These are phyloP conservation scores for Apiospora aurea DNA, from an alignment of 2,329 filamentous ascomycete species.

Conservation along the genomic window DNA sequence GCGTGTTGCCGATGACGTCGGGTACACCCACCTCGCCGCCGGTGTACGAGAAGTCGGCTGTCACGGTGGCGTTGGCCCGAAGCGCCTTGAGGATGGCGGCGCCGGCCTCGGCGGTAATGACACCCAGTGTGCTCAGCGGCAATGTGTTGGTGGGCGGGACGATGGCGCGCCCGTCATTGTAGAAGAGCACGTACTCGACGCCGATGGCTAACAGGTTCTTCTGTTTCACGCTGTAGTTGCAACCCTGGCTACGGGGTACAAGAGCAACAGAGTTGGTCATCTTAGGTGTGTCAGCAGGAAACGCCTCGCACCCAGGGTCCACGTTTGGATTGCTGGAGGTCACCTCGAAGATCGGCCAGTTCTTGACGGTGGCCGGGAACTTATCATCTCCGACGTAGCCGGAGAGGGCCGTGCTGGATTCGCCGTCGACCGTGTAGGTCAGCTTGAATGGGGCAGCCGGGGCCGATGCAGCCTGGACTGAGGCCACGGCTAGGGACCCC, in stretches of 20 bases:
- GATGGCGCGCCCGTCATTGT: constrained; percentile 3
- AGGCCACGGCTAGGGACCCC: not conserved
- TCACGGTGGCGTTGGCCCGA: not conserved
- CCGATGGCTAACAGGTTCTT: not conserved
- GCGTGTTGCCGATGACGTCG: constrained; percentile 21
- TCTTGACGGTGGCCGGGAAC: constrained; percentile 2
- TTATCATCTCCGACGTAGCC: not conserved
- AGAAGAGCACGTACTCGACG: constrained; percentile 1
- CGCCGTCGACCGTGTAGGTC: constrained; percentile 5
- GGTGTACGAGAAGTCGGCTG: constrained; percentile 20
- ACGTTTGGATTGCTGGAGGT: not conserved
- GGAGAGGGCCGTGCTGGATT: not conserved
- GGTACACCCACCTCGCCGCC: constrained; percentile 9
- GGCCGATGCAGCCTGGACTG: not conserved
- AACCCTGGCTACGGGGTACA: not conserved
- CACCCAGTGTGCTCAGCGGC: not conserved
- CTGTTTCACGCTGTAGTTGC: not conserved
- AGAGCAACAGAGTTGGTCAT: not conserved
- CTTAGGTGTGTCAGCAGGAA: not conserved
- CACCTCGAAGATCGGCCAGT: constrained; percentile 7
- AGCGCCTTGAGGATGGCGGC: constrained; percentile 21
- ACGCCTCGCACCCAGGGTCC: not conserved
- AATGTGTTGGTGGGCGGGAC: not conserved
- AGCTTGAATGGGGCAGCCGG: not conserved
- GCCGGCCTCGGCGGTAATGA: constrained; percentile 14